These are phyloP conservation scores for Pseudovirgaria hyperparasitica DNA, from an alignment of 2,329 filamentous ascomycete genomes.

Conservation along the genomic window DNA sequence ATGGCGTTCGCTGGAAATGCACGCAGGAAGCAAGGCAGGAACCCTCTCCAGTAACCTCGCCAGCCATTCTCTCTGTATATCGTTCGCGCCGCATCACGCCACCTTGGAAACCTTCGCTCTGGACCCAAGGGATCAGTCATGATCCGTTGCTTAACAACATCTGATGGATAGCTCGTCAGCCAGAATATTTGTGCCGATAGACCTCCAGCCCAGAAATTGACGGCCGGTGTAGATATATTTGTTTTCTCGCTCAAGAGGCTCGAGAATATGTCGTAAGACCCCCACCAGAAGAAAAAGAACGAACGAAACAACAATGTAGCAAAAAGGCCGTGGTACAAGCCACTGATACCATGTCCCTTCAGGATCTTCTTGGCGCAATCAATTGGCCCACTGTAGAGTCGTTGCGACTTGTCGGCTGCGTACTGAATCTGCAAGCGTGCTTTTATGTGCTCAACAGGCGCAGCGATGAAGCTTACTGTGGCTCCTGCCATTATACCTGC, in stretches of 20 bases:
- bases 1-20: constrained; percentile 95
- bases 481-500: constrained; percentile 78
- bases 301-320: constrained; percentile 81
- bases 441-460: constrained; percentile 91
- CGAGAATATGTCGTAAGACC: constrained; percentile 79
- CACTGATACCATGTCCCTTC: constrained; percentile 55
- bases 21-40: constrained; percentile 81
- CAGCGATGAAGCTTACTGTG: constrained; percentile 86
- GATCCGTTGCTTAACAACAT: constrained; percentile 90
- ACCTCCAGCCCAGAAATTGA: constrained; percentile 97
- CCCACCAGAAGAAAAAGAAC: constrained; percentile 99
- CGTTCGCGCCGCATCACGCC: constrained; percentile 66
- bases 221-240: constrained; percentile 56
- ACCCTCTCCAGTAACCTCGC: constrained; percentile 82
- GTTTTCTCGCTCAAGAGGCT: constrained; percentile 55
- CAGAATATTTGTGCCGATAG: constrained; percentile 90
- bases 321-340: constrained; percentile 73
- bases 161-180: constrained; percentile 80
- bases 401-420: constrained; percentile 59
- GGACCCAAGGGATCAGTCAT: constrained; percentile 83
- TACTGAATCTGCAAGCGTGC: constrained; percentile 92
- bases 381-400: constrained; percentile 75
- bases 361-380: constrained; percentile 65
- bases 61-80: constrained; percentile 66
- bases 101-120: constrained; percentile 51